phyloP scores from a whole-genome alignment of 495 filamentous ascomycete species.

The Penicilliopsis zonata region DNA sequence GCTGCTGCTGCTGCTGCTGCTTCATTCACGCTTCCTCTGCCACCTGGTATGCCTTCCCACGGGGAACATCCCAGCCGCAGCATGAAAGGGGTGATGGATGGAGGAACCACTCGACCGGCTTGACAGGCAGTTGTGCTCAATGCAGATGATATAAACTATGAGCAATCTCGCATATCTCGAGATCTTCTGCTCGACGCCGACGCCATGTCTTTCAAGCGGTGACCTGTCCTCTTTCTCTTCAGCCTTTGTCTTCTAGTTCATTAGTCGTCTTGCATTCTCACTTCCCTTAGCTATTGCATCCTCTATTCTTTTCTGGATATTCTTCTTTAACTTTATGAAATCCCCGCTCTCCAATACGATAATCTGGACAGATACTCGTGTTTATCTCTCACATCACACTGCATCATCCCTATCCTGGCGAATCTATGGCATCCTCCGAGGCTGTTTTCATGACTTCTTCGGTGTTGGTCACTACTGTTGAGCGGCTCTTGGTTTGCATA shows the following conservation, averaged over 20 bases:
- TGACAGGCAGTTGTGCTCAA: conserved; percentile 10
- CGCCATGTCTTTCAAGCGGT: no score
- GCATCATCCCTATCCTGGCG: background rate
- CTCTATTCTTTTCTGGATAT: conserved; percentile 5
- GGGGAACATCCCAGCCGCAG: conserved; percentile 17
- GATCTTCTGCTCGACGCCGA: no score
- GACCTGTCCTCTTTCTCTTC: no score
- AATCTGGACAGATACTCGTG: conserved; percentile 10
- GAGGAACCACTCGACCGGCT: conserved; percentile 23
- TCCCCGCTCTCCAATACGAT: conserved; percentile 16
- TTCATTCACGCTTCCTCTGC: conserved; percentile 21
- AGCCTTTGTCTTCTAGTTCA: no score
- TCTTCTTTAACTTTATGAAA: conserved; percentile 15
- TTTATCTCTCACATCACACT: no score
- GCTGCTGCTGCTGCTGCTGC: conserved; percentile 22
- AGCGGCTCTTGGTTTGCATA: conserved; percentile 2
- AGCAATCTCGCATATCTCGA: background rate
- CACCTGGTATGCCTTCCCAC: no score
- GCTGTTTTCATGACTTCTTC: conserved; percentile 3
- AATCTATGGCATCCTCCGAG: background rate
- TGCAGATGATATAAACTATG: no score
- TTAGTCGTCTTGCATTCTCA: no score
- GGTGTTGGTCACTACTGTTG: conserved; percentile 4
- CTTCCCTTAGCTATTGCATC: no score
- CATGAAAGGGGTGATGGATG: conserved; percentile 14